phyloP scores from a whole-genome alignment of 2,329 filamentous ascomycete genomes.

The Ceratocystis eucalypticola region DNA sequence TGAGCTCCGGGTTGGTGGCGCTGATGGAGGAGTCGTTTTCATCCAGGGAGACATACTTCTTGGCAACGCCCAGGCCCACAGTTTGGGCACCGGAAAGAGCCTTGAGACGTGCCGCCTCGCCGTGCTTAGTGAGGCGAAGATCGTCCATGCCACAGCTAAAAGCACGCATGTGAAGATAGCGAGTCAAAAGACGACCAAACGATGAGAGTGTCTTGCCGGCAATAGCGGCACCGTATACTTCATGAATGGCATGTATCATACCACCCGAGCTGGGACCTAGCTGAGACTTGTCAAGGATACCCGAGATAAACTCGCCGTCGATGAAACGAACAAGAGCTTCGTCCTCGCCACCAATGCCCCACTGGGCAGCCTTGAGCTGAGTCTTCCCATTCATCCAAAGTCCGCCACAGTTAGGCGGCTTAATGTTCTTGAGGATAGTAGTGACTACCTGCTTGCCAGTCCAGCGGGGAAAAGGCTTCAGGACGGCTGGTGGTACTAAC shows the following conservation, averaged over 20 bases:
- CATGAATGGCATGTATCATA: conserved; percentile 82
- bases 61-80: conserved; percentile 66
- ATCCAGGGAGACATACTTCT: conserved; percentile 76
- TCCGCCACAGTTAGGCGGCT: conserved; percentile 59
- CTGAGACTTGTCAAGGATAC: conserved; percentile 91
- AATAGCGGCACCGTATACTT: conserved; percentile 75
- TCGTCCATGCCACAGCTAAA: conserved; percentile 98
- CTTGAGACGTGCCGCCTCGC: conserved; percentile 57
- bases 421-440: conserved; percentile 85
- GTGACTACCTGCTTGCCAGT: conserved; percentile 94
- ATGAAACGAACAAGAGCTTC: conserved; percentile 72
- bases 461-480: conserved; percentile 73
- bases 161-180: conserved; percentile 81
- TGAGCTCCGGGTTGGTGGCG: conserved; percentile 33
- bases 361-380: conserved; percentile 63
- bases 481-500: conserved; percentile 64
- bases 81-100: conserved; percentile 52
- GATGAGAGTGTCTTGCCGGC: conserved; percentile 83
- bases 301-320: conserved; percentile 74
- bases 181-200: conserved; percentile 76
- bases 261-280: conserved; percentile 79
- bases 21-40: conserved; percentile 48
- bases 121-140: conserved; percentile 66
- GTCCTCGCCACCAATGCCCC: conserved; percentile 56
- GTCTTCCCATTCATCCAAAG: conserved; percentile 69